Percentiles rank a stretch among this genome's conserved stretches.
Evolutionary conservation across 2,329 filamentous ascomycete species (phyloP).

Genomic region (Lasiodiplodia sp.): DNA sequence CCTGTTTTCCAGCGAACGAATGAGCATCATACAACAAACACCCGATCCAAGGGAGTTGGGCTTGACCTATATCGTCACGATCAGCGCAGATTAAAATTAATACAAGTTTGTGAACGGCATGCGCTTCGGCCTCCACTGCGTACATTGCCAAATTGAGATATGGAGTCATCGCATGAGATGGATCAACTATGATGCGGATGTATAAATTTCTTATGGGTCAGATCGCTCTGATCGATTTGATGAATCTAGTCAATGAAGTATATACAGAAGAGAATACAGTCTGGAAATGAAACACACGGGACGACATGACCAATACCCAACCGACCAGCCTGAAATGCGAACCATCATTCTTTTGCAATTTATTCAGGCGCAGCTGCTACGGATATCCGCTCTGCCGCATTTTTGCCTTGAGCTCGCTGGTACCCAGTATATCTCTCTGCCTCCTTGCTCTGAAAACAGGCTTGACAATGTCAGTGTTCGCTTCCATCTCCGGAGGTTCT

Average conservation of each 20-base stretch:
- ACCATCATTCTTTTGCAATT: neutral
- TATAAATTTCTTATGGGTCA: neutral
- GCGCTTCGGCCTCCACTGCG: too few relatives aligned
- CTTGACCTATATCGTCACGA: neutral
- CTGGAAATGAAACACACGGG: neutral
- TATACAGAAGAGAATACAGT: neutral
- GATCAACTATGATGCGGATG: neutral
- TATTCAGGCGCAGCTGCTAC: neutral
- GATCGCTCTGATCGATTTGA: neutral
- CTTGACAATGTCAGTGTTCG: constrained; percentile 3
- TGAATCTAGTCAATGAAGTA: neutral
- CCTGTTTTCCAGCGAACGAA: neutral
- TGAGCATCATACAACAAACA: neutral
- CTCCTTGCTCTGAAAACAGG: neutral
- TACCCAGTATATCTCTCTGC: neutral
- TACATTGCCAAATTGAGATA: too few relatives aligned
- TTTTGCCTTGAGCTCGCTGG: neutral
- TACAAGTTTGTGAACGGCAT: neutral
- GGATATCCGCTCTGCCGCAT: neutral
- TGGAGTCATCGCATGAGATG: neutral
- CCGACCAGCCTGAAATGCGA: neutral
- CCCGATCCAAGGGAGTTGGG: neutral
- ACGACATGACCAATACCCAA: neutral
- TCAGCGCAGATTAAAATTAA: neutral
- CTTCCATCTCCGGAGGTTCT: constrained; percentile 8